phyloP scores from a whole-genome alignment of 73 alveolate genomes.

The Paramecium pentaurelia region DNA sequence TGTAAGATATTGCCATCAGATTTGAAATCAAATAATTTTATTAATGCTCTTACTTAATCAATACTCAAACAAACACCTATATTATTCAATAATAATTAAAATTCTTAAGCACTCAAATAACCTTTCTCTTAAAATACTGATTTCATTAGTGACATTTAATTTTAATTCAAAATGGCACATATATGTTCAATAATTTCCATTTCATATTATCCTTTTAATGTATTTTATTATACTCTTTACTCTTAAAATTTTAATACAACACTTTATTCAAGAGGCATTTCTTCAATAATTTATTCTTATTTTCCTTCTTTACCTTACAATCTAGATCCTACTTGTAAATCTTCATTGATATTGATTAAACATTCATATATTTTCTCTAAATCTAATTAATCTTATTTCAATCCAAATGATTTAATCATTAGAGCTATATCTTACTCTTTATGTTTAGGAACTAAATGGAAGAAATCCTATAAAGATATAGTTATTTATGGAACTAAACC shows the following conservation, averaged over 20 bases:
- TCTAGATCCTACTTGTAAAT: not conserved
- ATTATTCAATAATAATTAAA: not conserved
- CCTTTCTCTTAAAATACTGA: conserved; percentile 34
- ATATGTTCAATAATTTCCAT: not conserved
- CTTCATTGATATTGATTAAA: not conserved
- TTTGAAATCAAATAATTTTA: not conserved
- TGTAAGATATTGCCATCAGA: conserved; percentile 19
- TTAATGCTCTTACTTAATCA: conserved; percentile 2
- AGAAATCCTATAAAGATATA: not conserved
- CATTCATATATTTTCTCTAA: conserved; percentile 21
- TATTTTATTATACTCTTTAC: not conserved
- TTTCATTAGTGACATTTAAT: conserved; percentile 41
- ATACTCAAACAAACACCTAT: not conserved
- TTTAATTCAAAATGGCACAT: conserved; percentile 31
- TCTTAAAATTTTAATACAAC: conserved; percentile 14
- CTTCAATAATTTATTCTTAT: not conserved
- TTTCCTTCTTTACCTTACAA: not conserved
- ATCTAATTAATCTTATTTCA: conserved; percentile 31
- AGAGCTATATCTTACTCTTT: conserved; percentile 34
- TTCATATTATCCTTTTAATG: not conserved
- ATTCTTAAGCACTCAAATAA: not conserved
- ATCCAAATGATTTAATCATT: conserved; percentile 35
- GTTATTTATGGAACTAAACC: conserved; percentile 24
- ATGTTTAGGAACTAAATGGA: conserved; percentile 9
- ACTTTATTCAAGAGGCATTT: not conserved